phyloP scores from a whole-genome alignment of 139 green algal genomes.

The Gonium pectorale region DNA sequence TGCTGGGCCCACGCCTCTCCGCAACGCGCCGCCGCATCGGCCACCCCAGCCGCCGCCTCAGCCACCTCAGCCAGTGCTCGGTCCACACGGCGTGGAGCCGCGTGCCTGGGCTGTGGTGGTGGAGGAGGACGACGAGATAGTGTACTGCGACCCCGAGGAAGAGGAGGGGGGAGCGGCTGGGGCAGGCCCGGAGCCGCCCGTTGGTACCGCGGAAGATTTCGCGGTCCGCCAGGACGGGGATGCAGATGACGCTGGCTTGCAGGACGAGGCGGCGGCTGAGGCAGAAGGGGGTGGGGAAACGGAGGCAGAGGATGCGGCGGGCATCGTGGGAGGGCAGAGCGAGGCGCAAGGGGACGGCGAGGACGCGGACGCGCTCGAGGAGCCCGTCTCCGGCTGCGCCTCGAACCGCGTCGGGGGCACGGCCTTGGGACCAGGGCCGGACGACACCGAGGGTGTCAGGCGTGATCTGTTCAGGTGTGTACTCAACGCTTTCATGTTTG shows the following conservation, averaged over 20 bases:
- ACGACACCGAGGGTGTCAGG: not conserved
- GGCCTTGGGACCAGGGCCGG: not conserved
- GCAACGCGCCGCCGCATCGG: too few relatives aligned
- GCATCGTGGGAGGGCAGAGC: not conserved
- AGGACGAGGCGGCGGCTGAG: not conserved
- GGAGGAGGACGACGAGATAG: slow-evolving; percentile 47
- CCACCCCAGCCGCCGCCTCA: too few relatives aligned
- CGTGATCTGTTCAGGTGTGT: slow-evolving; percentile 57
- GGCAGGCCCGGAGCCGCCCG: too few relatives aligned
- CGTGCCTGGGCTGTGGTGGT: slow-evolving; percentile 19
- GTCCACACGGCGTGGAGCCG: not conserved
- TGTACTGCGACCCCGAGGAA: slow-evolving; percentile 14
- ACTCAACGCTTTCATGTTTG: not conserved
- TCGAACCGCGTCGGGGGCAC: not conserved
- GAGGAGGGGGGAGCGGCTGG: not conserved
- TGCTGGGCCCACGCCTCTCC: not conserved
- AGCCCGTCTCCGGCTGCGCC: not conserved
- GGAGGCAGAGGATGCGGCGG: not conserved
- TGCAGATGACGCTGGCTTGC: not conserved
- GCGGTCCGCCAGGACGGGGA: too few relatives aligned
- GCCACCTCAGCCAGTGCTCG: too few relatives aligned
- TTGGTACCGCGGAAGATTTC: too few relatives aligned
- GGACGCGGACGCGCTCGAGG: not conserved
- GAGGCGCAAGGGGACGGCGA: not conserved
- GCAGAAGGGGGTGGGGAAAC: not conserved